Conservation (phyloP, 1,284 basidiomycete genomes). For the Takashimella koratensis region DNA sequence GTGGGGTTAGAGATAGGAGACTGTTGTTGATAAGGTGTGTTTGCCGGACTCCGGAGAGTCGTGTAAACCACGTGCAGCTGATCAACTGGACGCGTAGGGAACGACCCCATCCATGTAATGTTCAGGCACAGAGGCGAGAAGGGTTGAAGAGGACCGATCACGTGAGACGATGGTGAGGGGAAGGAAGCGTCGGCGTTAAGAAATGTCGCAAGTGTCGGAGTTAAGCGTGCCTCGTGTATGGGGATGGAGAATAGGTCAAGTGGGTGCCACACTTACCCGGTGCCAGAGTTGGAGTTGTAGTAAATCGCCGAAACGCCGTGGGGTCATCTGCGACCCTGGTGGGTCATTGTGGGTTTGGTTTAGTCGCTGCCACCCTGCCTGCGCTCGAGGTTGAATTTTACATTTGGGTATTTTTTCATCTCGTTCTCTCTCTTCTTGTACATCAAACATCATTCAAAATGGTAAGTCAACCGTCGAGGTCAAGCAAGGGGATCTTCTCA, state of each 20-base stretch:
- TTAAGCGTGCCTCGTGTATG: neutral
- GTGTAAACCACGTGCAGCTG: no score
- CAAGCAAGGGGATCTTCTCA: no score
- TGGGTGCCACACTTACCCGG: no score
- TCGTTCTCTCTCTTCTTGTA: neutral
- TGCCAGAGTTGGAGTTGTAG: no score
- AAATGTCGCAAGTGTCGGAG: neutral
- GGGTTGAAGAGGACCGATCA: neutral
- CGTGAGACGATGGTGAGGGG: neutral
- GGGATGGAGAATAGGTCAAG: neutral
- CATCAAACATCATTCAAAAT: conserved; percentile 3
- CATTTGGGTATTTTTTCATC: neutral
- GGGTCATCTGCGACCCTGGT: neutral
- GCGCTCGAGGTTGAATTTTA: neutral
- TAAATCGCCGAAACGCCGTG: neutral
- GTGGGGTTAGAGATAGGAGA: no score
- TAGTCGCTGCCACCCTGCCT: no score
- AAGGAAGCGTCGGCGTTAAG: neutral
- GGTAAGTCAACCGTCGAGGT: conserved; percentile 2
- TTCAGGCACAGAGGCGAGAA: no score
- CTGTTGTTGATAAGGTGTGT: no score
- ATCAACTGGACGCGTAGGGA: no score
- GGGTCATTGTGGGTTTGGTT: no score
- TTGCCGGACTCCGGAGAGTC: no score
- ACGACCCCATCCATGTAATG: no score